A percentile compares a stretch with the other conserved stretches of the same genome.
Evolutionary conservation across 208 protist species (phyloP).

Genomic region (Wallacemonas sp.): DNA sequence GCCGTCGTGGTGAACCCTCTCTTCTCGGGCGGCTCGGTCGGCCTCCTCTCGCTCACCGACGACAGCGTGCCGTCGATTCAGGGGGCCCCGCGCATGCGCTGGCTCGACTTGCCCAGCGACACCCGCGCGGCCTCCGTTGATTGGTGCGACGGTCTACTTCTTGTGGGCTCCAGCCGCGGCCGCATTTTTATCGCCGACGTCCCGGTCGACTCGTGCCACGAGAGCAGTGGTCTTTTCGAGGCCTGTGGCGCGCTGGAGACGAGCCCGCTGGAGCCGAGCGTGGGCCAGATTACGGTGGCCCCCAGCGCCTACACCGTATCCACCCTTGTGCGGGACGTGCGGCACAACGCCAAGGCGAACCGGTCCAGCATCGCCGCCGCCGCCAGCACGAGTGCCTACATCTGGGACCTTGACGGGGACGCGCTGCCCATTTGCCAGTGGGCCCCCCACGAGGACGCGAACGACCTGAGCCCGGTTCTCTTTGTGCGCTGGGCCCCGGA

Average conservation of each 20-base stretch:
- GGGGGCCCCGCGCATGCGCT: conserved; percentile 56
- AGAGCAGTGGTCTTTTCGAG: conserved; percentile 36
- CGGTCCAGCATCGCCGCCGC: conserved; percentile 43
- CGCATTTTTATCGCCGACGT: conserved; percentile 62
- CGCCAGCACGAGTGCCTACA: conserved; percentile 41
- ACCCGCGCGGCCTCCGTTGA: conserved; percentile 42
- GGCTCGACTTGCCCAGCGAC: conserved; percentile 63
- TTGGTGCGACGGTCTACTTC: conserved; percentile 67
- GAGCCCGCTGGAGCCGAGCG: conserved; percentile 23
- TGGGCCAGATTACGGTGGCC: conserved; percentile 59
- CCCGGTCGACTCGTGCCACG: conserved; percentile 24
- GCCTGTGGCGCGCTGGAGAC: conserved; percentile 38
- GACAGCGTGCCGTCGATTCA: conserved; percentile 33
- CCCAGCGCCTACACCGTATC: conserved; percentile 58
- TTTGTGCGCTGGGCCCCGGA: conserved; percentile 75
- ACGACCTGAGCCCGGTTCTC: conserved; percentile 42
- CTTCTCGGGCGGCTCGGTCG: conserved; percentile 51
- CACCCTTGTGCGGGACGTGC: conserved; percentile 67
- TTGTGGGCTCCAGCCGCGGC: conserved; percentile 70
- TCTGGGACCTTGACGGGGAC: conserved; percentile 66
- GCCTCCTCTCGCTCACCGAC: conserved; percentile 49
- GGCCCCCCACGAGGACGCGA: conserved; percentile 38
- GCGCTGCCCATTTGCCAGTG: conserved; percentile 52
- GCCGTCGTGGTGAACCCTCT: conserved; percentile 69
- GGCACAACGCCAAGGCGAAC: conserved; percentile 43